A percentile compares a stretch with the other conserved stretches of the same genome.
phyloP scores from a whole-genome alignment of 192 early-diverging fungal genomes.

The Backusella macrospora region DNA sequence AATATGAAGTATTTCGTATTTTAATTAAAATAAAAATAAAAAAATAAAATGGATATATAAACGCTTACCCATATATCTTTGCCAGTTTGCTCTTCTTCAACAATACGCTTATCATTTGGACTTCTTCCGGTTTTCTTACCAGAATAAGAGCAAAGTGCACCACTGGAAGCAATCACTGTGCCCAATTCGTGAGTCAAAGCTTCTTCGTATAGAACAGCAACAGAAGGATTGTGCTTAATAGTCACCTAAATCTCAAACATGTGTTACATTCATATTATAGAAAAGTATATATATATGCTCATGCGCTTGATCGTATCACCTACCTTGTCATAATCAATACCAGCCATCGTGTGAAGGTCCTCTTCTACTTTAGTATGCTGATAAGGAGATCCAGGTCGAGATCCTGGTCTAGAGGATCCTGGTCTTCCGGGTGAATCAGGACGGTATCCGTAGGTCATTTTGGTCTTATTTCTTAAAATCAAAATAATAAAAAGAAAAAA shows the following conservation, averaged over 20 bases:
- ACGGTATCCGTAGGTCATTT: slow-evolving; percentile 17
- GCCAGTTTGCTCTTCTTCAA: slow-evolving; percentile 82
- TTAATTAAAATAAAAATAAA: not conserved
- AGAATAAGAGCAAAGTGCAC: slow-evolving; percentile 89
- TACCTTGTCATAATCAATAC: slow-evolving; percentile 78
- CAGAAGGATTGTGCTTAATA: slow-evolving; percentile 82
- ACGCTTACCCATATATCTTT: slow-evolving; percentile 80
- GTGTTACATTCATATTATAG: not conserved
- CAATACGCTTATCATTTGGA: slow-evolving; percentile 96
- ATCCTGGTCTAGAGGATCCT: slow-evolving; percentile 29
- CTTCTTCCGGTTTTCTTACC: slow-evolving; percentile 92
- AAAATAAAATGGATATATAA: not conserved
- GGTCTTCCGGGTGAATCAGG: slow-evolving; percentile 34
- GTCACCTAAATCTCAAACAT: slow-evolving; percentile 42
- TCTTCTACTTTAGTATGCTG: slow-evolving; percentile 60
- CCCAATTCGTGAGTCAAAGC: slow-evolving; percentile 83
- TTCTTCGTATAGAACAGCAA: slow-evolving; percentile 92
- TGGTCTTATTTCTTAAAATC: not conserved
- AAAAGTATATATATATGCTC: not conserved
- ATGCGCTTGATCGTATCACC: not conserved
- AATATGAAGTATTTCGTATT: not conserved
- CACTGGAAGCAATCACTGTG: slow-evolving; percentile 85
- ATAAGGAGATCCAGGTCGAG: slow-evolving; percentile 30
- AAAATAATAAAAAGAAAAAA: slow-evolving; percentile 11
- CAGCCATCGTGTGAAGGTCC: slow-evolving; percentile 67